Evolutionary conservation across 192 early-diverging fungal species (phyloP).

Genomic region (Coemansia sp.): DNA sequence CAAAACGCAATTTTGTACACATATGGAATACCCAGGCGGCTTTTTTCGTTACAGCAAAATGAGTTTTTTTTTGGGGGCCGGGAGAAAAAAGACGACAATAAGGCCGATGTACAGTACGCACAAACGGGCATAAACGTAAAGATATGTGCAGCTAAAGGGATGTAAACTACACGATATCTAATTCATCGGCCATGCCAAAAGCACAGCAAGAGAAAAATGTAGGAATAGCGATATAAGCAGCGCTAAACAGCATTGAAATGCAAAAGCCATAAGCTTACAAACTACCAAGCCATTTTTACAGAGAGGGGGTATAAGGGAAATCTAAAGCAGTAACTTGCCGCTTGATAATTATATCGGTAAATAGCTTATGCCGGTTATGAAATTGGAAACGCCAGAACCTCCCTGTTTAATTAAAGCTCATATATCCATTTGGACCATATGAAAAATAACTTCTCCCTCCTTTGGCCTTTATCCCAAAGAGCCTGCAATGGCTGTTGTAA

Average conservation of each 20-base stretch:
- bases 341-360: neutral
- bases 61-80: too few relatives aligned
- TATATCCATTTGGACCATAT: too few relatives aligned
- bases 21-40: neutral
- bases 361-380: neutral
- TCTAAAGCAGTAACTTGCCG: neutral
- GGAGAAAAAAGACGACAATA: too few relatives aligned
- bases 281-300: neutral
- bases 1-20: neutral
- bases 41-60: too few relatives aligned
- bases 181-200: neutral
- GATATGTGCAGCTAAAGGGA: neutral
- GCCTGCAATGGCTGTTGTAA: neutral
- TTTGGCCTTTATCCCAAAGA: too few relatives aligned
- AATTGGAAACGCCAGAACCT: slow-evolving; percentile 2
- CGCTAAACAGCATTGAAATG: neutral
- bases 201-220: neutral
- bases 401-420: neutral
- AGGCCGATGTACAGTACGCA: too few relatives aligned
- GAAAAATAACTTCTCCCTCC: too few relatives aligned
- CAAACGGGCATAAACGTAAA: neutral
- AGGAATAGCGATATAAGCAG: neutral
- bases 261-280: neutral
- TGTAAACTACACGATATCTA: neutral
- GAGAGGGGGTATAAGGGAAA: neutral